Evolutionary conservation across 2,329 filamentous ascomycete genomes (phyloP).

Genomic region (Neonectria punicea): DNA sequence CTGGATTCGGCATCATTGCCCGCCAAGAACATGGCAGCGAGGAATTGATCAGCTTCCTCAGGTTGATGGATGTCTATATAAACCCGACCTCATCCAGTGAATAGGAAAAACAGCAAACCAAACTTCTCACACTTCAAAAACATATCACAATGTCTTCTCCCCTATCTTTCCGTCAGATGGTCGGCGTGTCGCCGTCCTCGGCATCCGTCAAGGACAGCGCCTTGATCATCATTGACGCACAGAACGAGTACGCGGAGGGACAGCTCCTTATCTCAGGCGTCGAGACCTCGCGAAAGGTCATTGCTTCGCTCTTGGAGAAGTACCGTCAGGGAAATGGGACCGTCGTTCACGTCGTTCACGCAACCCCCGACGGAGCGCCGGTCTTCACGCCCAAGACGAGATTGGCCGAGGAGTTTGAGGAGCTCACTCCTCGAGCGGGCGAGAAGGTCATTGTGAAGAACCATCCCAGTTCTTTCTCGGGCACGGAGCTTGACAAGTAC

Average conservation of each 20-base stretch:
- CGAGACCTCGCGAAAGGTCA: slow-evolving; percentile 63
- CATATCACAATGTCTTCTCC: not conserved
- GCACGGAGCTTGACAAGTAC: slow-evolving; percentile 65
- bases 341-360: slow-evolving; percentile 71
- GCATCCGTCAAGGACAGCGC: slow-evolving; percentile 68
- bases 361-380: slow-evolving; percentile 68
- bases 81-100: not conserved
- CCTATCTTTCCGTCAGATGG: slow-evolving; percentile 56
- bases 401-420: slow-evolving; percentile 69
- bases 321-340: slow-evolving; percentile 64
- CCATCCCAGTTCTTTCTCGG: slow-evolving; percentile 68
- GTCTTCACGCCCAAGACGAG: slow-evolving; percentile 72
- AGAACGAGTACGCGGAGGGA: slow-evolving; percentile 74
- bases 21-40: not conserved
- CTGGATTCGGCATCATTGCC: not conserved
- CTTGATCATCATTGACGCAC: slow-evolving; percentile 75
- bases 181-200: slow-evolving; percentile 65
- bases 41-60: not conserved
- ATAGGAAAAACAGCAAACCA: not conserved
- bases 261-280: slow-evolving; percentile 66
- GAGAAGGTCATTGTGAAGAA: slow-evolving; percentile 70
- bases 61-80: not conserved
- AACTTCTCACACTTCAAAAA: not conserved
- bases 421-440: slow-evolving; percentile 62
- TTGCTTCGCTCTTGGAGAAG: slow-evolving; percentile 65